Conservation (phyloP, 148 eudicot species). For the Nyssa sinensis region DNA sequence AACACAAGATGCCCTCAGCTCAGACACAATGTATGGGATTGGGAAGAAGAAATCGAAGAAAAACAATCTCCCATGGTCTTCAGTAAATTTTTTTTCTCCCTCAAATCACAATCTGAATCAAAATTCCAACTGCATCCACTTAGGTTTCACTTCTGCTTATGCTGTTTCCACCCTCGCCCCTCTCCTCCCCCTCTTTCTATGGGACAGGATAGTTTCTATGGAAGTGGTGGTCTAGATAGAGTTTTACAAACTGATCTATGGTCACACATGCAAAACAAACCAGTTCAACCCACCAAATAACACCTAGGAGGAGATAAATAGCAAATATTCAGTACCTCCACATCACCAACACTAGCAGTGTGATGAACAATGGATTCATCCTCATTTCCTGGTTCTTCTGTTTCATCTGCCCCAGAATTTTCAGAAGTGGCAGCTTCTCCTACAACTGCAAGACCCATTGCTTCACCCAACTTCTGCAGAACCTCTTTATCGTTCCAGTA, state of each 20-base stretch:
- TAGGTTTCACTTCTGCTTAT: too few relatives aligned
- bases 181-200: too few relatives aligned
- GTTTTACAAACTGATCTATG: neutral
- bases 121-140: too few relatives aligned
- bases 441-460: constrained; percentile 81
- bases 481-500: constrained; percentile 96
- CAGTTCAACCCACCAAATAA: neutral
- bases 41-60: neutral
- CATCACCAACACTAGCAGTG: constrained; percentile 90
- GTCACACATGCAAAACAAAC: neutral
- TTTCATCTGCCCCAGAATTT: constrained; percentile 51
- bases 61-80: neutral
- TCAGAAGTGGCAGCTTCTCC: constrained; percentile 66
- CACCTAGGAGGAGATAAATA: neutral
- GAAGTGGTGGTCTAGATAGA: neutral
- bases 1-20: neutral
- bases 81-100: neutral
- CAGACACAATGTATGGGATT: neutral
- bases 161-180: too few relatives aligned
- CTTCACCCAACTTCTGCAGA: constrained; percentile 90
- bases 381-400: constrained; percentile 74
- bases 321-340: constrained; percentile 51
- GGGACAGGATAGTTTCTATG: too few relatives aligned
- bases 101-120: neutral
- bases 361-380: constrained; percentile 95